Conservation (phyloP, 768 basidiomycete species). For the Epithele typhae region DNA sequence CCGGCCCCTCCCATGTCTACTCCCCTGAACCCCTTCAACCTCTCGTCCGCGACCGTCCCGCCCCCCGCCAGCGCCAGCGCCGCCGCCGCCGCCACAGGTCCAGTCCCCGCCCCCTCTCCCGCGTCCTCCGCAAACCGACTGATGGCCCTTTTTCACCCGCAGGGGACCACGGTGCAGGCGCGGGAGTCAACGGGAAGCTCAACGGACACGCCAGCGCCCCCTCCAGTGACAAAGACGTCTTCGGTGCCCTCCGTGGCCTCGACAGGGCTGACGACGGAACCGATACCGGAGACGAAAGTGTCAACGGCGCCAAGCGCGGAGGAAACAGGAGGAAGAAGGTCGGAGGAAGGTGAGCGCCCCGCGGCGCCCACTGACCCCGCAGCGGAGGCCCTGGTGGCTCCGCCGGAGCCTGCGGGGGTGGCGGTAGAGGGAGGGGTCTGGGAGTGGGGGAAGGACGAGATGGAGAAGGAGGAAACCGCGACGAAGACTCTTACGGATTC, state of each 20-base stretch:
- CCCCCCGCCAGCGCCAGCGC: not conserved
- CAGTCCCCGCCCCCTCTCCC: constrained; percentile 6
- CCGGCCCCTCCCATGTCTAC: not conserved
- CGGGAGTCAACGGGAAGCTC: not conserved
- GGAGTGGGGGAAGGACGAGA: constrained; percentile 1
- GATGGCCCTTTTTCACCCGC: constrained; percentile 15
- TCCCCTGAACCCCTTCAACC: not conserved
- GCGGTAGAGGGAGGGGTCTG: not conserved
- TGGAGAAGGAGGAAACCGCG: not conserved
- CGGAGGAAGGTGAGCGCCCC: not conserved
- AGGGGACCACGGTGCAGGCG: constrained; percentile 12
- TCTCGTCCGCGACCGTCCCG: not conserved
- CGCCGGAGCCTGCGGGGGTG: not conserved
- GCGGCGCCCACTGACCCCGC: not conserved
- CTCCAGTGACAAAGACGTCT: constrained; percentile 6
- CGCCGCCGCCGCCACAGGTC: constrained; percentile 8
- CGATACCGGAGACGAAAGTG: constrained; percentile 13
- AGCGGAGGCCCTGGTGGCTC: not conserved
- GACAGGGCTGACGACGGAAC: constrained; percentile 11
- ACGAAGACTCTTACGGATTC: constrained; percentile 9
- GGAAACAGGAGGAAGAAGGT: not conserved
- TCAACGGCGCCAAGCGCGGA: not conserved
- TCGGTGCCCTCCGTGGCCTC: constrained; percentile 7
- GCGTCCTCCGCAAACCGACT: constrained; percentile 13
- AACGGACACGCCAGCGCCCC: constrained; percentile 5